A percentile compares a stretch with the other conserved stretches of the same genome.
These are phyloP conservation scores for Exophiala xenobiotica DNA, from an alignment of 2,329 filamentous ascomycete genomes.

Conservation along the genomic window DNA sequence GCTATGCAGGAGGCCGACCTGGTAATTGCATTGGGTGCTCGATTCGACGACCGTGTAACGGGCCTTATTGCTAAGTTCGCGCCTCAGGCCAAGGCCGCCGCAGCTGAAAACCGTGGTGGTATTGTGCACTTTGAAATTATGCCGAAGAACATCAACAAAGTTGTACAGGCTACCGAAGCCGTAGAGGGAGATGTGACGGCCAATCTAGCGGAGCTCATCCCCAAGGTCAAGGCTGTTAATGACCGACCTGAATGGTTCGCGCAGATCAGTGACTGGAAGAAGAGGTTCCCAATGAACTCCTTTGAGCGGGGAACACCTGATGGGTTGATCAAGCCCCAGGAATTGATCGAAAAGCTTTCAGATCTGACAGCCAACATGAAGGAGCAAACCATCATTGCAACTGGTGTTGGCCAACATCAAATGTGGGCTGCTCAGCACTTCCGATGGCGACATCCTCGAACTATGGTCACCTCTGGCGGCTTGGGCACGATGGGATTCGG, in stretches of 20 bases:
- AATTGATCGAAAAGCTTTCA: conserved; percentile 85
- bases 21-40: conserved; percentile 88
- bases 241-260: conserved; percentile 82
- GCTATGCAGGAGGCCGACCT: conserved; percentile 95
- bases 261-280: conserved; percentile 88
- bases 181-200: conserved; percentile 87
- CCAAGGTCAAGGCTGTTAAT: conserved; percentile 63
- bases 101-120: conserved; percentile 79
- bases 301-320: conserved; percentile 76
- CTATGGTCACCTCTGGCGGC: conserved; percentile 95
- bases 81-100: conserved; percentile 80
- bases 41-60: conserved; percentile 96
- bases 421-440: conserved; percentile 99
- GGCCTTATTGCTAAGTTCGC: conserved; percentile 80
- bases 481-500: conserved; percentile 96
- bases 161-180: conserved; percentile 92
- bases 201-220: conserved; percentile 74
- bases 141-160: conserved; percentile 99
- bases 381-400: conserved; percentile 81
- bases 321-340: conserved; percentile 90
- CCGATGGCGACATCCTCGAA: conserved; percentile 86
- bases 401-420: conserved; percentile 95
- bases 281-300: conserved; percentile 77
- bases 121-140: conserved; percentile 98
- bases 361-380: conserved; percentile 78